phyloP scores from a whole-genome alignment of 148 eudicot species.

The Nyssa sinensis region DNA sequence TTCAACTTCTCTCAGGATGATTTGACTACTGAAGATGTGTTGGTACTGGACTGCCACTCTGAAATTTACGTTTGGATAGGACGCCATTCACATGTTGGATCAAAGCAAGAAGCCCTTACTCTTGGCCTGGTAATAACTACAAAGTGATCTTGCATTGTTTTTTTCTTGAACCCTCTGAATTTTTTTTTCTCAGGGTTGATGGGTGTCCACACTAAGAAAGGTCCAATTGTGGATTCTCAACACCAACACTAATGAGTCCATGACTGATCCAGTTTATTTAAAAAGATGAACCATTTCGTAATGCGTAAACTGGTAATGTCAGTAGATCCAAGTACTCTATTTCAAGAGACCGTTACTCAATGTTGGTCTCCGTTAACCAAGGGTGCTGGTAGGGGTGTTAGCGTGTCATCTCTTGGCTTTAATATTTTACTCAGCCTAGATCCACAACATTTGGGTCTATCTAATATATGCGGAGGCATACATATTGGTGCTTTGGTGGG shows the following conservation, averaged over 20 bases:
- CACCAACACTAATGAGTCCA: background rate
- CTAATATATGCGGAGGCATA: background rate
- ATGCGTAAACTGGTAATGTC: background rate
- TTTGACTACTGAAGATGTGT: slow-evolving; percentile 49
- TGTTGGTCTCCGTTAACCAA: no score
- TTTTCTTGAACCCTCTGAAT: background rate
- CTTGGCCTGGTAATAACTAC: slow-evolving; percentile 44
- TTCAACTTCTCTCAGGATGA: slow-evolving; percentile 56
- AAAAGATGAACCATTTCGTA: background rate
- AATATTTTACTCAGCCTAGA: background rate
- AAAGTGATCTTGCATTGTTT: slow-evolving; percentile 5
- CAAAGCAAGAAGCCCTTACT: slow-evolving; percentile 41
- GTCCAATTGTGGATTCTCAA: background rate
- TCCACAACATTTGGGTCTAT: no score
- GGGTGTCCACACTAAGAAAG: background rate
- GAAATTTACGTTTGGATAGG: slow-evolving; percentile 56
- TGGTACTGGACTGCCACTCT: slow-evolving; percentile 43
- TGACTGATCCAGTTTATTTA: background rate
- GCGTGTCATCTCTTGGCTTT: background rate
- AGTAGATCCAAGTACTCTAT: background rate
- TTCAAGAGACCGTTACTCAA: no score
- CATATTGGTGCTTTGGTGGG: background rate
- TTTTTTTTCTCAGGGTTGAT: background rate
- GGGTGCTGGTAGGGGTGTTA: no score
- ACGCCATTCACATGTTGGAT: slow-evolving; percentile 29